Evolutionary conservation across 768 basidiomycete species (phyloP).

Genomic region (Rossbeevera mucosa): DNA sequence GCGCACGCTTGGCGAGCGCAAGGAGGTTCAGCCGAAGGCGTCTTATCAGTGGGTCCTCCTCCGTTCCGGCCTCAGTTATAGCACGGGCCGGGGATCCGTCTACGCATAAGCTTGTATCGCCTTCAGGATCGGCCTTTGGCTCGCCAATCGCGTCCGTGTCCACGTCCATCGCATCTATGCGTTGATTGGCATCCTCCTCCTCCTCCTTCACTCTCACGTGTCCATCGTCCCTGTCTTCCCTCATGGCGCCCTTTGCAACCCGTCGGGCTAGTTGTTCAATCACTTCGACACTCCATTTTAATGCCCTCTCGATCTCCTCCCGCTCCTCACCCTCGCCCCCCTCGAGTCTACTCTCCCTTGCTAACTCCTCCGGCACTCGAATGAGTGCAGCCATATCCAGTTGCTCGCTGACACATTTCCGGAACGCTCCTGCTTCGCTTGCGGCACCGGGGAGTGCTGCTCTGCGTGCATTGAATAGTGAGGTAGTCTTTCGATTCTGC

Average conservation of each 20-base stretch:
- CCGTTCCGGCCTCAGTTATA: background rate
- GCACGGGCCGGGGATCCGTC: background rate
- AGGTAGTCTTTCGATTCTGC: background rate
- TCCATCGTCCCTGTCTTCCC: background rate
- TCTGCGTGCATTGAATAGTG: constrained; percentile 12
- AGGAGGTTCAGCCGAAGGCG: constrained; percentile 69
- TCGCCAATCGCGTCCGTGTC: constrained; percentile 15
- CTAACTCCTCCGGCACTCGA: constrained; percentile 37
- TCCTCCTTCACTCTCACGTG: background rate
- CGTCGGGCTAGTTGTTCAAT: constrained; percentile 38
- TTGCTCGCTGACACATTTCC: constrained; percentile 13
- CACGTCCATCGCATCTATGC: background rate
- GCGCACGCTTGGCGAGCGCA: constrained; percentile 73
- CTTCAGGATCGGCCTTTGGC: background rate
- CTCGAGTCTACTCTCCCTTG: constrained; percentile 27
- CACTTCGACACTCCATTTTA: constrained; percentile 52
- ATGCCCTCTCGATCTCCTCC: constrained; percentile 32
- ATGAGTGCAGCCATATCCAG: constrained; percentile 44
- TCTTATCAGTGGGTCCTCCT: constrained; percentile 49
- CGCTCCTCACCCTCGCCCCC: constrained; percentile 28
- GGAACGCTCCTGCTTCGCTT: constrained; percentile 1
- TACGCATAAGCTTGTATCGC: background rate
- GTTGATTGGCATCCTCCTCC: constrained; percentile 6
- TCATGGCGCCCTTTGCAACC: background rate
- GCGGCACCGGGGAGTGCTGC: constrained; percentile 12